Evolutionary conservation across 192 early-diverging fungal genomes (phyloP).

Genomic region (Nowakowskiella sp.): DNA sequence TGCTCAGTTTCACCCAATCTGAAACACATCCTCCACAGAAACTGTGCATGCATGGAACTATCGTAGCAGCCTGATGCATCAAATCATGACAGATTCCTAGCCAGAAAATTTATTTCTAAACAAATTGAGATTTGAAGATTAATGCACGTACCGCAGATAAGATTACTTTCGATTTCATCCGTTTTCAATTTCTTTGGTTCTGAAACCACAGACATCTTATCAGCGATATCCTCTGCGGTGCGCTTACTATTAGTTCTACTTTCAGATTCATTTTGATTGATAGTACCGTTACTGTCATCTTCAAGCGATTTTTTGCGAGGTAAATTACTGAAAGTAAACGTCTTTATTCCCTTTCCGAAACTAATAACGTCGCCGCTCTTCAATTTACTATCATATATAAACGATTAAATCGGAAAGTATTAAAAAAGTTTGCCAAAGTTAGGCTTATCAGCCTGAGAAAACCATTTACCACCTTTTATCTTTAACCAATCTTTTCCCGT

Average conservation of each 20-base stretch:
- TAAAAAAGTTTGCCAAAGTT: background rate
- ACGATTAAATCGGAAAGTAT: background rate
- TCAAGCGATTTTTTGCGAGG: background rate
- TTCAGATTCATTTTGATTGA: background rate
- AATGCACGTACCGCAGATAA: constrained; percentile 3
- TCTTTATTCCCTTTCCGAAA: constrained; percentile 2
- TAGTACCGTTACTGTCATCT: constrained; percentile 3
- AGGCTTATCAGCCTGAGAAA: background rate
- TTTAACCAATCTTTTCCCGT: constrained; percentile 7
- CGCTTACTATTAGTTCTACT: background rate
- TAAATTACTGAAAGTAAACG: background rate
- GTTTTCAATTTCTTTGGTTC: background rate
- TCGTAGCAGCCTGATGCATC: constrained; percentile 4
- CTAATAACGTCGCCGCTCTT: background rate
- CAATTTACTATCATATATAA: background rate
- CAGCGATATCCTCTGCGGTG: background rate
- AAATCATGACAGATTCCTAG: constrained; percentile 24
- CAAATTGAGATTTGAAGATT: too few species aligned
- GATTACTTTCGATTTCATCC: constrained; percentile 4
- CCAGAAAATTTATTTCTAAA: too few species aligned
- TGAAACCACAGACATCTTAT: background rate
- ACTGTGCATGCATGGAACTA: constrained; percentile 24
- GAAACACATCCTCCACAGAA: constrained; percentile 26
- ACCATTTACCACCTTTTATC: background rate
- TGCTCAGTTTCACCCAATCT: constrained; percentile 9